phyloP scores from a whole-genome alignment of 129 eudicot species.

The Flaveria bidentis region DNA sequence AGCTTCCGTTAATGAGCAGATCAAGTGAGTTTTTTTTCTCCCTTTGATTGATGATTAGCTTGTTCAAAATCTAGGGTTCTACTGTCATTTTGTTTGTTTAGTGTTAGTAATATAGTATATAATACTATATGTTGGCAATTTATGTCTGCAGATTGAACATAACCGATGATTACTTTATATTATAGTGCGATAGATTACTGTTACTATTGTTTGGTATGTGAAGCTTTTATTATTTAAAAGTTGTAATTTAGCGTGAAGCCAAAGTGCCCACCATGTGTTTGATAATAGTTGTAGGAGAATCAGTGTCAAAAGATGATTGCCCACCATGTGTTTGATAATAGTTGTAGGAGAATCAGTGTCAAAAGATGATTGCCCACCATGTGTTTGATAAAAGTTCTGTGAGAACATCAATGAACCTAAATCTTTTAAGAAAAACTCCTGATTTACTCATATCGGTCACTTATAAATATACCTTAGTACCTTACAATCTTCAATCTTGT shows the following conservation, averaged over 20 bases:
- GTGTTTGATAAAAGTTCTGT: constrained; percentile 27
- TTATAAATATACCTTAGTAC: too few relatives aligned
- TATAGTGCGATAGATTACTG: background rate
- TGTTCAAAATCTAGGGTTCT: background rate
- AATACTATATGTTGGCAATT: too few relatives aligned
- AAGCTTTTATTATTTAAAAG: background rate
- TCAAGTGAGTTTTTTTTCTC: constrained; percentile 51
- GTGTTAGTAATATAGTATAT: too few relatives aligned
- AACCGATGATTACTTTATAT: background rate
- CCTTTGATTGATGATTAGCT: background rate
- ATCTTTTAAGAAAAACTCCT: too few relatives aligned
- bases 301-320: background rate
- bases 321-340: constrained; percentile 22
- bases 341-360: background rate
- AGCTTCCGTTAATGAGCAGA: constrained; percentile 79
- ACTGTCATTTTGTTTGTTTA: background rate
- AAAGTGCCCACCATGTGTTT: constrained; percentile 19
- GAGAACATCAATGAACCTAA: background rate
- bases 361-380: constrained; percentile 17
- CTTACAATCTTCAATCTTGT: too few relatives aligned
- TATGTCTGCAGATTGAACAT: background rate
- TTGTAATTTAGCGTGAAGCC: background rate
- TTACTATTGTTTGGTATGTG: background rate
- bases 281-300: constrained; percentile 15
- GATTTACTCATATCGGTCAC: too few relatives aligned